Evolutionary conservation across 108 stramenopile species (phyloP).

Genomic region (Mayamaea pseudoterrestris): DNA sequence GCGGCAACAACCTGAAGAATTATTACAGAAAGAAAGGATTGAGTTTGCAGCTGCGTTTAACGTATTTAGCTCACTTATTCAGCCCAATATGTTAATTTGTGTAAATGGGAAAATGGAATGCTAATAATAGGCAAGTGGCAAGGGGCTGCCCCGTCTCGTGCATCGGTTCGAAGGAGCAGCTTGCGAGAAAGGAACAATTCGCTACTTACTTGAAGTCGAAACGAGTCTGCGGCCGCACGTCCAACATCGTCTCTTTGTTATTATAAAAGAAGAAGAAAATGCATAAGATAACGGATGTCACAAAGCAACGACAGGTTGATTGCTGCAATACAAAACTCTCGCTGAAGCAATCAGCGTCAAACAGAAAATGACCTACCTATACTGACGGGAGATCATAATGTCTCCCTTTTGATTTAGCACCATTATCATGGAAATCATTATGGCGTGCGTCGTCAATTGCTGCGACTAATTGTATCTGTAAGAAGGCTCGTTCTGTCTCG

Average conservation of each 20-base stretch:
- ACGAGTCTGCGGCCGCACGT: conserved; percentile 74
- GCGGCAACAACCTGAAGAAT: conserved; percentile 75
- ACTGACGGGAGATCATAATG: conserved; percentile 88
- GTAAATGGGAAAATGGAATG: not conserved
- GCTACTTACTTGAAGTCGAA: conserved; percentile 71
- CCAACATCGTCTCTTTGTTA: conserved; percentile 80
- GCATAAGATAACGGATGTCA: not conserved
- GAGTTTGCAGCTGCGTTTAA: not conserved
- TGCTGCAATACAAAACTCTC: too few species aligned
- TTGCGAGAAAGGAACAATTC: not conserved
- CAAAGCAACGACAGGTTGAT: not conserved
- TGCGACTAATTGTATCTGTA: too few species aligned
- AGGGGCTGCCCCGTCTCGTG: not conserved
- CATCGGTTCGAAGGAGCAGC: not conserved
- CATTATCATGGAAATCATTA: conserved; percentile 89
- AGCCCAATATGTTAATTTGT: not conserved
- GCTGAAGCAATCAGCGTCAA: conserved; percentile 1
- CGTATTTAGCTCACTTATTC: not conserved
- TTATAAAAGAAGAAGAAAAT: conserved; percentile 1
- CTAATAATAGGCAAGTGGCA: not conserved
- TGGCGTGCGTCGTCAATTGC: too few species aligned
- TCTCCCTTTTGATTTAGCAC: conserved; percentile 88
- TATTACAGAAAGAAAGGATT: conserved; percentile 2
- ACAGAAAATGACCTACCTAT: conserved; percentile 30
- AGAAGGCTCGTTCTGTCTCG: too few species aligned